These are phyloP conservation scores for Clarireedia hainanense DNA, from an alignment of 2,329 filamentous ascomycete species.

Conservation along the genomic window DNA sequence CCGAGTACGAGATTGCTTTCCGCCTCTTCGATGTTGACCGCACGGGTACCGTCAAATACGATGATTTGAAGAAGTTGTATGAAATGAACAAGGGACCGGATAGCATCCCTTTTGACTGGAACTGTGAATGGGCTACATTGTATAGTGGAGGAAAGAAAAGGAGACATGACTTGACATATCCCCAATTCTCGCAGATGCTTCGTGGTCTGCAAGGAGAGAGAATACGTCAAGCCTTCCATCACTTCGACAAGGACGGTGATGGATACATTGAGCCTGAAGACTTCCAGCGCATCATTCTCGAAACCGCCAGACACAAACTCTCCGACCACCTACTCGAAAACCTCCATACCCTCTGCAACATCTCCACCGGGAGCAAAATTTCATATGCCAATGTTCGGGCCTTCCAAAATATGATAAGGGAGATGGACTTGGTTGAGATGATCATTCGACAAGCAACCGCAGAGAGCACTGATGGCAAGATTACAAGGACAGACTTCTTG, in stretches of 20 bases:
- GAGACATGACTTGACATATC: conserved; percentile 87
- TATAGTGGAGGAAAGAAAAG: conserved; percentile 86
- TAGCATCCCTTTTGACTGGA: conserved; percentile 92
- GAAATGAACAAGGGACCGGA: conserved; percentile 80
- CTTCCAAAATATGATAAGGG: conserved; percentile 95
- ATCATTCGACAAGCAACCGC: conserved; percentile 80
- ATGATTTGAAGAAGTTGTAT: conserved; percentile 78
- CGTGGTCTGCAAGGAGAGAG: conserved; percentile 92
- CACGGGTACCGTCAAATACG: conserved; percentile 79
- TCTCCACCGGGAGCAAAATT: conserved; percentile 83
- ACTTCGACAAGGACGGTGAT: conserved; percentile 84
- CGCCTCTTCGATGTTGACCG: conserved; percentile 86
- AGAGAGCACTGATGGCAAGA: conserved; percentile 83
- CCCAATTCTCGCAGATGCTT: conserved; percentile 96
- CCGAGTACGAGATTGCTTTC: conserved; percentile 98
- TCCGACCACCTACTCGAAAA: conserved; percentile 92
- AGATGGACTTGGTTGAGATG: conserved; percentile 95
- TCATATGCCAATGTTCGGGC: conserved; percentile 96
- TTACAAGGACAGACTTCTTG: conserved; percentile 87
- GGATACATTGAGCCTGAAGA: conserved; percentile 94
- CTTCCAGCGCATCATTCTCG: conserved; percentile 92
- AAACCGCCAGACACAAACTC: conserved; percentile 91
- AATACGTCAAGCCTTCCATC: conserved; percentile 88
- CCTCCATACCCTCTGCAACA: conserved; percentile 89
- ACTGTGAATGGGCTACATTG: conserved; percentile 89